Percentiles rank a stretch among this genome's conserved stretches.
Evolutionary conservation across 495 filamentous ascomycete species (phyloP).

Genomic region (Tuber microsphaerosporum): DNA sequence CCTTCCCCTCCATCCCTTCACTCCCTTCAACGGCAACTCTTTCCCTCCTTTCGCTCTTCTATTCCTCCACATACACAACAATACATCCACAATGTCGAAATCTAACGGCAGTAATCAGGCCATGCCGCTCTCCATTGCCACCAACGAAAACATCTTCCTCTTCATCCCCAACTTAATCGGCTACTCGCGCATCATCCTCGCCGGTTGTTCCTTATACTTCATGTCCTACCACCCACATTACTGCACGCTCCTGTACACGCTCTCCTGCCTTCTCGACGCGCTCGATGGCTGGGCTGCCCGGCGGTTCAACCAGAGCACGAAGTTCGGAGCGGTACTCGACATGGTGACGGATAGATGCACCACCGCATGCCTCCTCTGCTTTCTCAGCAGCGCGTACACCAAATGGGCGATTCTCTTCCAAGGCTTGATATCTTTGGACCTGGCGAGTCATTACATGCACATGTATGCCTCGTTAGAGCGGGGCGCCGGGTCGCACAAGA

Average conservation of each 20-base stretch:
- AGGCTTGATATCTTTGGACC: conserved; percentile 77
- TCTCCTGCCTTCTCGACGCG: conserved; percentile 90
- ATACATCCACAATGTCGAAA: background rate
- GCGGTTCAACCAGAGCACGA: conserved; percentile 77
- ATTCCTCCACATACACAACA: background rate
- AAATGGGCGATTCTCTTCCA: conserved; percentile 90
- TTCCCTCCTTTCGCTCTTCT: background rate
- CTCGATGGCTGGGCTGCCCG: conserved; percentile 88
- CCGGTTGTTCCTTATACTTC: conserved; percentile 89
- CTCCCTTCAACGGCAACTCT: background rate
- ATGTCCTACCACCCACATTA: conserved; percentile 96
- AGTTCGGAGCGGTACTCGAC: conserved; percentile 90
- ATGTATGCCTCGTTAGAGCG: conserved; percentile 59
- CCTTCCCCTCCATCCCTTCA: background rate
- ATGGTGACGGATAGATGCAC: conserved; percentile 97
- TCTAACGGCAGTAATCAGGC: background rate
- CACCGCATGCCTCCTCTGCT: conserved; percentile 85
- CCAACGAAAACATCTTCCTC: conserved; percentile 77
- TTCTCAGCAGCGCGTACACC: conserved; percentile 83
- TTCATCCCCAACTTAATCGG: conserved; percentile 93
- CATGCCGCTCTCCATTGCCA: background rate
- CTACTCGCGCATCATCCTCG: conserved; percentile 80
- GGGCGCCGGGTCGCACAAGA: conserved; percentile 62
- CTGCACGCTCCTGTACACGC: conserved; percentile 79
- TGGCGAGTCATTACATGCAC: conserved; percentile 96